A percentile compares a stretch with the other conserved stretches of the same genome.
These are phyloP conservation scores for Chlamydomonas sp. DNA, from an alignment of 139 green algal genomes.

Conservation along the genomic window DNA sequence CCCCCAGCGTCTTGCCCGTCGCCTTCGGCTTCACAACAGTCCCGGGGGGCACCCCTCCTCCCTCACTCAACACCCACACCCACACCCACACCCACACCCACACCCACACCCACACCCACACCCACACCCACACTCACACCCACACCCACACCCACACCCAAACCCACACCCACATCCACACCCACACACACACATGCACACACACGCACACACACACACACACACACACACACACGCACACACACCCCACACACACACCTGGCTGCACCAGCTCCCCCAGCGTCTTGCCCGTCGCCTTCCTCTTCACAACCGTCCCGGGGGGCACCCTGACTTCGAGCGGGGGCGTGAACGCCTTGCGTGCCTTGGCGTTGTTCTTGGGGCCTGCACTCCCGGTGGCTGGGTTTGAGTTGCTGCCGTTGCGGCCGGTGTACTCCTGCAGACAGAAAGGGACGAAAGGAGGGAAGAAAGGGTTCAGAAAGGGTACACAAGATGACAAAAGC, in stretches of 20 bases:
- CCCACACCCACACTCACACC: too few species aligned
- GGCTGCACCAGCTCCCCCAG: constrained; percentile 59
- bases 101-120: too few species aligned
- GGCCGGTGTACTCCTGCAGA: too few species aligned
- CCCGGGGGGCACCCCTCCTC: constrained; percentile 55
- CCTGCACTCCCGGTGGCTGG: constrained; percentile 49
- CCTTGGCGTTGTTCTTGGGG: constrained; percentile 52
- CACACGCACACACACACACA: constrained; percentile 12
- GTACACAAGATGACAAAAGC: too few species aligned
- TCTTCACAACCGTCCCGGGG: constrained; percentile 65
- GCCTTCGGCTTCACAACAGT: constrained; percentile 66
- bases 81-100: too few species aligned
- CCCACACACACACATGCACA: constrained; percentile 3
- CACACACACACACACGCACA: constrained; percentile 13
- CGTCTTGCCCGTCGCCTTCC: constrained; percentile 44
- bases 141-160: too few species aligned
- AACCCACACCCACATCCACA: not conserved
- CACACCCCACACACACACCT: constrained; percentile 20
- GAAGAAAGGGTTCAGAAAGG: too few species aligned
- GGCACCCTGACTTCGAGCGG: constrained; percentile 54
- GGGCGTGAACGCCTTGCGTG: constrained; percentile 36
- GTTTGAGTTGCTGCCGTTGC: constrained; percentile 55
- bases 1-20: constrained; percentile 49
- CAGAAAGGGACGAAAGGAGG: too few species aligned
- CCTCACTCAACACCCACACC: too few species aligned